Evolutionary conservation across 2,329 filamentous ascomycete species (phyloP), one percentile per base, ranked within the genome.

Genomic region (Stagonosporopsis vannaccii): DNA sequence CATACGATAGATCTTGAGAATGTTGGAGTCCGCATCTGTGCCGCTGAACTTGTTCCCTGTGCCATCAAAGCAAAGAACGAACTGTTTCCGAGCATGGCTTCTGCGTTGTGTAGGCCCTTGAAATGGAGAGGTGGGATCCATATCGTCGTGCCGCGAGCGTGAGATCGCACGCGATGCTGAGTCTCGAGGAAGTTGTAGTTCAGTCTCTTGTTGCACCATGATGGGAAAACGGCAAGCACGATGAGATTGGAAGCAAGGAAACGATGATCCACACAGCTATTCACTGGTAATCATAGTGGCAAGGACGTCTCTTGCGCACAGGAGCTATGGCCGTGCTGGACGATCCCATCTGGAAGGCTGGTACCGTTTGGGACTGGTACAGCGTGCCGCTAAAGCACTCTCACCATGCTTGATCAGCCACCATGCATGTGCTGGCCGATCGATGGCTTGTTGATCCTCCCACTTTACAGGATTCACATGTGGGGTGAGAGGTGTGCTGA

Each of bases 1-100:
- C 81, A 89, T 89, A 33, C 87, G 82, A 62, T 88, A 90, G 11
- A 90, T 88, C 67, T 90, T 90, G 57, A 90, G 76, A 63, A 90
- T 77, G 48, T 78, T 79, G 35, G 74, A 76, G 58, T 79, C 77
- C 6, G 73, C 65, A 35, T 75, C 73, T 3, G 72, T 76, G 3
- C 77, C 76, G 13, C 70, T 72, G 47, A 79, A 79, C 44, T 77
- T 75, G 60, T 79, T 78, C 17, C 77, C 76, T 12, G 76, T 79
- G 26, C 77, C 77, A 53, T 79, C 77, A 39, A 79, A 79, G 58
- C 77, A 81, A 20, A 81, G 75, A 15, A 77, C 90, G 88, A 56
- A 88, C 85, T 46, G 90, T 88, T 6, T 86, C 85, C 42, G 63
- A 15, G 56, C 44, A 52, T 63, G 67, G 11, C 46, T 42, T 28